phyloP scores from a whole-genome alignment of 2,329 filamentous ascomycete genomes.

The Clarireedia homoeocarpa region DNA sequence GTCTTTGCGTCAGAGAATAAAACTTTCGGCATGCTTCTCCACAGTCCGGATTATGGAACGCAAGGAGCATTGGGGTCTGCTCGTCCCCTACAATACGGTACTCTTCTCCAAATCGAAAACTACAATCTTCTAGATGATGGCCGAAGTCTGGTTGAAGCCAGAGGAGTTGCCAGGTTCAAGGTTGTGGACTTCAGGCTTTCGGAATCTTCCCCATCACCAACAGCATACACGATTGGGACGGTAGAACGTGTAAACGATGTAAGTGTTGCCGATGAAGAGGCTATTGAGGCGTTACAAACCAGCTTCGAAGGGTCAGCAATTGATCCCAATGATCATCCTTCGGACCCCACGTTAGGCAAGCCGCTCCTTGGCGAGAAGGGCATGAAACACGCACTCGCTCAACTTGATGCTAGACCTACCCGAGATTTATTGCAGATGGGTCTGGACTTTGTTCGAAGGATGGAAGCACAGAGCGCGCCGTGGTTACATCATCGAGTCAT shows the following conservation, averaged over 20 bases:
- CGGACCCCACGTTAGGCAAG: background rate
- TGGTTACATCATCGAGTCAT: constrained; percentile 53
- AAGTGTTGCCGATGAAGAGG: constrained; percentile 72
- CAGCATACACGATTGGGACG: constrained; percentile 67
- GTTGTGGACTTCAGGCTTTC: constrained; percentile 55
- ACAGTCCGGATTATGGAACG: constrained; percentile 45
- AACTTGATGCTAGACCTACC: constrained; percentile 48
- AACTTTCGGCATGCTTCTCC: constrained; percentile 80
- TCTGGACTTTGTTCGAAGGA: constrained; percentile 59
- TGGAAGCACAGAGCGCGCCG: constrained; percentile 58
- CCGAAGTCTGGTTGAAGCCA: constrained; percentile 71
- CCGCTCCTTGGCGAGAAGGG: no score
- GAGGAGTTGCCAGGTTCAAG: constrained; percentile 69
- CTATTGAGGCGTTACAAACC: constrained; percentile 61
- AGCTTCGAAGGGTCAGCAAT: constrained; percentile 12
- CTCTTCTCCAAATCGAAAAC: constrained; percentile 67
- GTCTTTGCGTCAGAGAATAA: constrained; percentile 60
- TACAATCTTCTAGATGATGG: constrained; percentile 70
- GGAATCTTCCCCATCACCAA: constrained; percentile 35
- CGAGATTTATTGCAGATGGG: constrained; percentile 59
- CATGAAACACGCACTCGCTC: constrained; percentile 8
- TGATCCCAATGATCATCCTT: constrained; percentile 1
- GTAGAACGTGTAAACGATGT: constrained; percentile 75
- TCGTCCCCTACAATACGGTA: constrained; percentile 68
- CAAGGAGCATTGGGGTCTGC: constrained; percentile 45